phyloP scores from a whole-genome alignment of 2,329 filamentous ascomycete species.

The Ascochyta fabae region DNA sequence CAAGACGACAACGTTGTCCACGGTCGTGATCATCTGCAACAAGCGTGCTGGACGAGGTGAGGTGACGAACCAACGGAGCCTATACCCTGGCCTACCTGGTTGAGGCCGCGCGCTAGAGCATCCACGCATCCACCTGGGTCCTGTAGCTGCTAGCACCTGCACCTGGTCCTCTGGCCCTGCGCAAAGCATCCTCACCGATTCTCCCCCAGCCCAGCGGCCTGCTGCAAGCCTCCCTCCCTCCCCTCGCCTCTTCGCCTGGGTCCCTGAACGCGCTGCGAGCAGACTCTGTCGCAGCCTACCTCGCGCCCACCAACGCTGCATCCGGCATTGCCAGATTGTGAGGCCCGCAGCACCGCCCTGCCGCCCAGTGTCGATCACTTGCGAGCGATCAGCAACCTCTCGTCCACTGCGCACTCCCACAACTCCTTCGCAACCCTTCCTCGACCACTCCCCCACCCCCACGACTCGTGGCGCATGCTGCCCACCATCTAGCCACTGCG shows the following conservation, averaged over 20 bases:
- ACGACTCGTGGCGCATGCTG: constrained; percentile 6
- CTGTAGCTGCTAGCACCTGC: background rate
- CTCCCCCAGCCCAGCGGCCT: constrained; percentile 8
- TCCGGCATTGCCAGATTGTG: constrained; percentile 6
- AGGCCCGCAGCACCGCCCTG: constrained; percentile 4
- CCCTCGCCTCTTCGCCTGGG: constrained; percentile 1
- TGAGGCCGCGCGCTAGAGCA: constrained; percentile 4
- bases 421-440: background rate
- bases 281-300: background rate
- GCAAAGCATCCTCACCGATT: constrained; percentile 13
- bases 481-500: constrained; percentile 10
- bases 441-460: constrained; percentile 1
- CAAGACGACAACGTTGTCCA: too few relatives aligned
- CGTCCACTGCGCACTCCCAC: constrained; percentile 5
- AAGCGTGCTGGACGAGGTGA: background rate
- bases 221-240: constrained; percentile 1
- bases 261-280: constrained; percentile 8
- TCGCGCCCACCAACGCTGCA: constrained; percentile 10
- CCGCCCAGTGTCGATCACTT: constrained; percentile 15
- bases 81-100: constrained; percentile 2
- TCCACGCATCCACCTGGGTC: background rate
- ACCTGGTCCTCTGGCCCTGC: background rate
- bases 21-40: background rate
- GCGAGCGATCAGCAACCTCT: constrained; percentile 13
- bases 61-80: background rate